Evolutionary conservation across 192 early-diverging fungal genomes (phyloP).

Genomic region (Linnemannia elongata): DNA sequence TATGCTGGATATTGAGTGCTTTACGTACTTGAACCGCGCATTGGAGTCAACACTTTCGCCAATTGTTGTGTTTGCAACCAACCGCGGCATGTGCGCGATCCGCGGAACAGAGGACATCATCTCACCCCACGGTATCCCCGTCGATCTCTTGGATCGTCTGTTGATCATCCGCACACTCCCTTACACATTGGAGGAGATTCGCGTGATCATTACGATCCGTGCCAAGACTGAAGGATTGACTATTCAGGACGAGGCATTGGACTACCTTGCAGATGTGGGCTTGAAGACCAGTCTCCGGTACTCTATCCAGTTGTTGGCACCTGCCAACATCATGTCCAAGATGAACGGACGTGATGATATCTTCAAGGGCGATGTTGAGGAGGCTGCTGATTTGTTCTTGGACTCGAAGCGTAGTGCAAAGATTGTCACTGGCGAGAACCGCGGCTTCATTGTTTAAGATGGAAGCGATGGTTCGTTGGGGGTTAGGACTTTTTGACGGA

Average conservation of each 20-base stretch:
- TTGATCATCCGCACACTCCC: constrained; percentile 96
- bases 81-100: constrained; percentile 89
- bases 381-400: constrained; percentile 88
- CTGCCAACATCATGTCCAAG: constrained; percentile 87
- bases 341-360: constrained; percentile 90
- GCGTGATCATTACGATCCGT: constrained; percentile 92
- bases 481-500: neutral
- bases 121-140: constrained; percentile 96
- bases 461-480: neutral
- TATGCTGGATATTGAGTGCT: constrained; percentile 99
- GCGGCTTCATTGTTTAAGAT: constrained; percentile 42
- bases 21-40: constrained; percentile 98
- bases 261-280: constrained; percentile 87
- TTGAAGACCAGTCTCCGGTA: constrained; percentile 93
- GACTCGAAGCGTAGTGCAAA: constrained; percentile 89
- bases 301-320: constrained; percentile 95
- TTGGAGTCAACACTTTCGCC: constrained; percentile 95
- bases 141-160: constrained; percentile 96
- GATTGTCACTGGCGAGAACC: constrained; percentile 69
- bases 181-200: constrained; percentile 92
- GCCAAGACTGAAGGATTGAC: constrained; percentile 91
- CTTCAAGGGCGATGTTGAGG: constrained; percentile 87
- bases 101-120: constrained; percentile 83
- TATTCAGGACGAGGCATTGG: constrained; percentile 82
- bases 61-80: constrained; percentile 98